Percentiles rank a stretch among this genome's conserved stretches.
phyloP scores from a whole-genome alignment of 495 filamentous ascomycete species.

The Tetracladium setigerum region DNA sequence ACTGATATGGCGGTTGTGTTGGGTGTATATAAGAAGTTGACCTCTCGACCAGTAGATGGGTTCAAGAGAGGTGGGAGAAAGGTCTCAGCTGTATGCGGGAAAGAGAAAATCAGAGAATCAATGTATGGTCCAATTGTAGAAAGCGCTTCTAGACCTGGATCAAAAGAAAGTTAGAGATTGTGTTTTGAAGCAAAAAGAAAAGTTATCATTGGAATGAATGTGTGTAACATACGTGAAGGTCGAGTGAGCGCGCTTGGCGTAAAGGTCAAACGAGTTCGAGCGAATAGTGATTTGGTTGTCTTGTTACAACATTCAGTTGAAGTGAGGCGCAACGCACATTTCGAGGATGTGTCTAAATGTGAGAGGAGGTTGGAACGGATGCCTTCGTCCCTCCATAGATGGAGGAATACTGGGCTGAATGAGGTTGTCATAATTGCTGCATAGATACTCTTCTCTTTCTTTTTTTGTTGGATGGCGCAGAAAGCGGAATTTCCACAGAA shows the following conservation, averaged over 20 bases:
- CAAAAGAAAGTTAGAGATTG: too few species aligned
- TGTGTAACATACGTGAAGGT: slow-evolving; percentile 34
- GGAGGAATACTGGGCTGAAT: slow-evolving; percentile 15
- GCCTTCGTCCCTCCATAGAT: slow-evolving; percentile 44
- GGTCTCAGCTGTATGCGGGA: slow-evolving; percentile 61
- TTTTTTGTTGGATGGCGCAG: slow-evolving; percentile 65
- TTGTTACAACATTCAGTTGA: slow-evolving; percentile 43
- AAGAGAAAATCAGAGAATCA: slow-evolving; percentile 58
- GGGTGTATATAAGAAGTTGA: slow-evolving; percentile 66
- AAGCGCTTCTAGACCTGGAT: slow-evolving; percentile 47
- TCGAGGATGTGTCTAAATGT: slow-evolving; percentile 38
- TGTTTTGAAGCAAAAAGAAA: too few species aligned
- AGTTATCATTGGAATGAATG: too few species aligned
- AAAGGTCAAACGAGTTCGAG: slow-evolving; percentile 54
- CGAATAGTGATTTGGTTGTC: slow-evolving; percentile 44
- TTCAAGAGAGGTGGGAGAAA: slow-evolving; percentile 72
- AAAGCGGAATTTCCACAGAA: slow-evolving; percentile 60
- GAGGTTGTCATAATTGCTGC: slow-evolving; percentile 21
- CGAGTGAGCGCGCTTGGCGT: slow-evolving; percentile 62
- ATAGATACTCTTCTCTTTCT: slow-evolving; percentile 29
- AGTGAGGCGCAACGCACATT: slow-evolving; percentile 41
- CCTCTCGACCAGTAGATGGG: slow-evolving; percentile 60
- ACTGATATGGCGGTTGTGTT: slow-evolving; percentile 44
- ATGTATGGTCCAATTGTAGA: slow-evolving; percentile 66
- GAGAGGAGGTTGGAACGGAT: slow-evolving; percentile 43